Evolutionary conservation across 2,329 filamentous ascomycete species (phyloP).

Genomic region (Clonostachys rhizophaga): DNA sequence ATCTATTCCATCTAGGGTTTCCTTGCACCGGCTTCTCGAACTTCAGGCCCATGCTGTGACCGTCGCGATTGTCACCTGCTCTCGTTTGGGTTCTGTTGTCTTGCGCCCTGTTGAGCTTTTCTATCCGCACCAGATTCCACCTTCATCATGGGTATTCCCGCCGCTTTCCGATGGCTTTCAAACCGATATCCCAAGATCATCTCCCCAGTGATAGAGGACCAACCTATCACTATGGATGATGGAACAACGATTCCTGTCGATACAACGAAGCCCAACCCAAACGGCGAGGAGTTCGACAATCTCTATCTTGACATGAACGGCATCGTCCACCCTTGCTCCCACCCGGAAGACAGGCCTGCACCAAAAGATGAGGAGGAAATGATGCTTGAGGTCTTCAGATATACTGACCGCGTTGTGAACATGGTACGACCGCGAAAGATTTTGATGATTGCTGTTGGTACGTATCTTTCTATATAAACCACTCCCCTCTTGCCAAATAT

Average conservation of each 20-base stretch:
- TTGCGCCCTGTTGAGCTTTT: too few relatives aligned
- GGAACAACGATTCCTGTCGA: slow-evolving; percentile 83
- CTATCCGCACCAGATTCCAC: too few relatives aligned
- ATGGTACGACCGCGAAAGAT: slow-evolving; percentile 97
- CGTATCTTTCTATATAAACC: slow-evolving; percentile 18
- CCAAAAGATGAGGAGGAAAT: slow-evolving; percentile 96
- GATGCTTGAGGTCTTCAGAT: slow-evolving; percentile 98
- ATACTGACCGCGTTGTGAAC: slow-evolving; percentile 97
- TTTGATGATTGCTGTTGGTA: slow-evolving; percentile 94
- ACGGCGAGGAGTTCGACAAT: slow-evolving; percentile 97
- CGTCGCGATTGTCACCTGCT: too few relatives aligned
- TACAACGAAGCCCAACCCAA: slow-evolving; percentile 80
- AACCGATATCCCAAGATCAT: slow-evolving; percentile 98
- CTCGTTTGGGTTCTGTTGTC: too few relatives aligned
- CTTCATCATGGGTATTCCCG: slow-evolving; percentile 80
- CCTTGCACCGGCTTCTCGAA: too few relatives aligned
- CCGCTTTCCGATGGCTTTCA: slow-evolving; percentile 93
- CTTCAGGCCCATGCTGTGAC: too few relatives aligned
- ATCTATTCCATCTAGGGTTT: too few relatives aligned
- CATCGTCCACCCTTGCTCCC: slow-evolving; percentile 97
- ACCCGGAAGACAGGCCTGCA: slow-evolving; percentile 88
- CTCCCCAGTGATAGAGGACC: slow-evolving; percentile 82
- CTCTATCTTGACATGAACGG: slow-evolving; percentile 99
- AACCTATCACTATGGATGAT: slow-evolving; percentile 73
- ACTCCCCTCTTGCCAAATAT: neutral